phyloP scores from a whole-genome alignment of 768 basidiomycete genomes.

The Tephrocybe sp. region DNA sequence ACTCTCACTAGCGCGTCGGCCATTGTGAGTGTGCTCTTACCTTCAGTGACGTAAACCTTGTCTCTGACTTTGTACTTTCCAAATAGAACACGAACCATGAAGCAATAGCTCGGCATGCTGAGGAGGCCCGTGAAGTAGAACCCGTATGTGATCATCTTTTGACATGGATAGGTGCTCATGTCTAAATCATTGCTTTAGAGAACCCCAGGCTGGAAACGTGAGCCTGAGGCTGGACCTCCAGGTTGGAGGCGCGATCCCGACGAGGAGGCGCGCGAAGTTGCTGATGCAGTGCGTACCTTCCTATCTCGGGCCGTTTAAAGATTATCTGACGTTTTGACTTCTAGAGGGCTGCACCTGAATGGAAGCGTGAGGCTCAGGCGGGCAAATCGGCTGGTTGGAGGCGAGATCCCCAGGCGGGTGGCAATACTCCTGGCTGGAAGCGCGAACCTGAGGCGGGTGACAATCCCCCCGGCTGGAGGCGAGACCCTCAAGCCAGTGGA shows the following conservation, averaged over 20 bases:
- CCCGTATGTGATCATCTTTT: not conserved
- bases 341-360: not conserved
- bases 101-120: constrained; percentile 16
- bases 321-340: not conserved
- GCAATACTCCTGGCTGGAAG: constrained; percentile 13
- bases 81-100: constrained; percentile 11
- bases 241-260: constrained; percentile 21
- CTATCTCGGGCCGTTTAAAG: not conserved
- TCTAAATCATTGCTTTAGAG: not conserved
- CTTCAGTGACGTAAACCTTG: not conserved
- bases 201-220: constrained; percentile 20
- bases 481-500: constrained; percentile 7
- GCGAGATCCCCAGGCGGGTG: constrained; percentile 8
- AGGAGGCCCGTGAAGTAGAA: constrained; percentile 6
- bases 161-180: not conserved
- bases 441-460: constrained; percentile 8
- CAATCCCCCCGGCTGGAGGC: constrained; percentile 4
- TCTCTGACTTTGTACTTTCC: constrained; percentile 3
- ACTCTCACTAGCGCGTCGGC: constrained; percentile 23
- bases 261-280: constrained; percentile 11
- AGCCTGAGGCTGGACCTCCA: constrained; percentile 16
- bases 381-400: constrained; percentile 13
- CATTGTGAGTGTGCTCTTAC: constrained; percentile 22
- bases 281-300: constrained; percentile 16
- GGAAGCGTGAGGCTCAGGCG: constrained; percentile 9